Evolutionary conservation across 2,329 filamentous ascomycete genomes (phyloP).

Genomic region (Penicillium griseofulvum): DNA sequence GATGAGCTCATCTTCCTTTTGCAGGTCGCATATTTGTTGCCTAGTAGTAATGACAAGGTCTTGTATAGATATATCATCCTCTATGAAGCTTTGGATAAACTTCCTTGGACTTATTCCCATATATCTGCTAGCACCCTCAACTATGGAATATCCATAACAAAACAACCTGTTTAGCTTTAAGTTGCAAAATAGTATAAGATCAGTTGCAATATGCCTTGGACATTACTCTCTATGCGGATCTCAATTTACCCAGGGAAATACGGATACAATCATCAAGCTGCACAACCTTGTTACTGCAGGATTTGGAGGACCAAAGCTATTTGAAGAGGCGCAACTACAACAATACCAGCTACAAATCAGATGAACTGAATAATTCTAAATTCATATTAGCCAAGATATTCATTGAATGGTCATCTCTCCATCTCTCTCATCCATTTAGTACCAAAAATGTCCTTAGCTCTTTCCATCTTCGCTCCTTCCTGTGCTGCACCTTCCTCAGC

Average conservation of each 20-base stretch:
- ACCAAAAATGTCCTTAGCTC: not conserved
- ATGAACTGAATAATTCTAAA: not conserved
- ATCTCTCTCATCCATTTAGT: not conserved
- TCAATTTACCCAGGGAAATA: not conserved
- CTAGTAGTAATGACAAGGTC: no score
- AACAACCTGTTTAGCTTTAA: not conserved
- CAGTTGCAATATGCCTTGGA: not conserved
- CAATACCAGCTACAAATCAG: not conserved
- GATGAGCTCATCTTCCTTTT: not conserved
- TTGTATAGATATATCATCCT: not conserved
- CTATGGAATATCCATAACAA: not conserved
- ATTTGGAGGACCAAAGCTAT: not conserved
- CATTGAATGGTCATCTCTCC: not conserved
- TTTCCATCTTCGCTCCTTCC: not conserved
- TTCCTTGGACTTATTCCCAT: not conserved
- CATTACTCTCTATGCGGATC: rapidly evolving
- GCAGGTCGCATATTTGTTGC: no score
- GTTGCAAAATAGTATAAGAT: not conserved
- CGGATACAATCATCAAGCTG: no score
- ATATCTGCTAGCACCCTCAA: not conserved
- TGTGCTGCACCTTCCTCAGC: not conserved
- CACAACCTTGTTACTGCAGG: not conserved
- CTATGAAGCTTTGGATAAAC: not conserved
- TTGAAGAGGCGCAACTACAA: not conserved
- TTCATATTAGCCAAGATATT: no score